phyloP scores from a whole-genome alignment of 768 basidiomycete species.

The Leccinum boreale region DNA sequence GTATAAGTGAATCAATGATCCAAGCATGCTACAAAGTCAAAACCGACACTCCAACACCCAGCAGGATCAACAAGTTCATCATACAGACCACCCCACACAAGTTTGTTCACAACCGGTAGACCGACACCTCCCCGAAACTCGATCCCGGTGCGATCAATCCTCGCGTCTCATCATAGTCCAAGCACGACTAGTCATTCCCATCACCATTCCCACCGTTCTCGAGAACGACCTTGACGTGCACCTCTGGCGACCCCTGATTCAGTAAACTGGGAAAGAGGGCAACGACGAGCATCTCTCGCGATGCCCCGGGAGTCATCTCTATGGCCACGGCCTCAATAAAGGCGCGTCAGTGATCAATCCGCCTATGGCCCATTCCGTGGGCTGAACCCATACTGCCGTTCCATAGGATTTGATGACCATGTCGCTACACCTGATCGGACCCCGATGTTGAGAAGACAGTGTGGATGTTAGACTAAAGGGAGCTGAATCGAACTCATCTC shows the following conservation, averaged over 20 bases:
- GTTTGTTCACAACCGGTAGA: conserved; percentile 28
- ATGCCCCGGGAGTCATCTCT: conserved; percentile 9
- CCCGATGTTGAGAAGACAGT: conserved; percentile 37
- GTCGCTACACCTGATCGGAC: conserved; percentile 51
- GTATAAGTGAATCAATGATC: background rate
- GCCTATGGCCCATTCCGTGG: conserved; percentile 41
- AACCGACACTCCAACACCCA: background rate
- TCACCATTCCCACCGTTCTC: conserved; percentile 22
- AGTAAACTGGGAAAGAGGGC: conserved; percentile 48
- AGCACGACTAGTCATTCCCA: conserved; percentile 42
- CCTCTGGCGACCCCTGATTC: conserved; percentile 15
- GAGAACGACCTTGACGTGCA: conserved; percentile 30
- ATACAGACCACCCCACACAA: background rate
- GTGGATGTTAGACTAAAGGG: conserved; percentile 44
- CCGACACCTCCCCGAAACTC: conserved; percentile 43
- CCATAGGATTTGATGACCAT: conserved; percentile 53
- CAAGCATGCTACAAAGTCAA: background rate
- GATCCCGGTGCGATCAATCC: conserved; percentile 55
- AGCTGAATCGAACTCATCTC: conserved; percentile 35
- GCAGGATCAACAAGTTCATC: background rate
- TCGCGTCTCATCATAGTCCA: conserved; percentile 59
- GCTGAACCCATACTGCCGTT: conserved; percentile 63
- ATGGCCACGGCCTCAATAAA: conserved; percentile 13
- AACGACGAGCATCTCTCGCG: conserved; percentile 41
- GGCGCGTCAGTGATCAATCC: conserved; percentile 34